Percentiles rank a stretch among this genome's conserved stretches.
Conservation (phyloP, 371 early-diverging fungal species). For the Mucor velutinosus region DNA sequence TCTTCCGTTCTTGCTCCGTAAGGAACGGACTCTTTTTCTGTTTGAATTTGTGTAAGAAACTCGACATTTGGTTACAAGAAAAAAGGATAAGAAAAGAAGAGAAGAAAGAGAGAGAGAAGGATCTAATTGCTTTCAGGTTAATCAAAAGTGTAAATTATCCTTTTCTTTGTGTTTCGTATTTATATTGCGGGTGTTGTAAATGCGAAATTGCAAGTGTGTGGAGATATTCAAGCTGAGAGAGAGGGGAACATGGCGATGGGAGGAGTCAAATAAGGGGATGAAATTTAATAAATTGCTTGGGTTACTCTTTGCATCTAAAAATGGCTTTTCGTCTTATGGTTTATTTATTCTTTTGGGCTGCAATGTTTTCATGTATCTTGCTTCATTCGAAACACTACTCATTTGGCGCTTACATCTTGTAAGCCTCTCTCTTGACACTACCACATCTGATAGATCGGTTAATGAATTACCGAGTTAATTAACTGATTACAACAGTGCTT, state of each 20-base stretch:
- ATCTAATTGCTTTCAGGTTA: background rate
- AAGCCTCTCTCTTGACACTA: background rate
- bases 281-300: background rate
- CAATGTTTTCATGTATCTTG: background rate
- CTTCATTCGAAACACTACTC: background rate
- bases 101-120: background rate
- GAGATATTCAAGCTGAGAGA: background rate
- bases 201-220: slow-evolving; percentile 1
- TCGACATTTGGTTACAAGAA: background rate
- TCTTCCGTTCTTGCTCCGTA: background rate
- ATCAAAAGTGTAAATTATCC: background rate
- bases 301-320: background rate
- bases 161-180: slow-evolving; percentile 5
- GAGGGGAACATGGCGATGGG: background rate
- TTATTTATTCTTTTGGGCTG: slow-evolving; percentile 1
- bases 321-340: background rate
- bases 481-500: background rate
- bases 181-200: slow-evolving; percentile 3
- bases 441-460: background rate
- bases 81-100: background rate
- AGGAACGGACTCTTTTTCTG: slow-evolving; percentile 1
- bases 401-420: background rate
- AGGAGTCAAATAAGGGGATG: slow-evolving; percentile 1
- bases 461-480: background rate
- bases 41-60: background rate